Evolutionary conservation across 2,329 filamentous ascomycete species (phyloP).

Genomic region (Stagonosporopsis chrysanthemi): DNA sequence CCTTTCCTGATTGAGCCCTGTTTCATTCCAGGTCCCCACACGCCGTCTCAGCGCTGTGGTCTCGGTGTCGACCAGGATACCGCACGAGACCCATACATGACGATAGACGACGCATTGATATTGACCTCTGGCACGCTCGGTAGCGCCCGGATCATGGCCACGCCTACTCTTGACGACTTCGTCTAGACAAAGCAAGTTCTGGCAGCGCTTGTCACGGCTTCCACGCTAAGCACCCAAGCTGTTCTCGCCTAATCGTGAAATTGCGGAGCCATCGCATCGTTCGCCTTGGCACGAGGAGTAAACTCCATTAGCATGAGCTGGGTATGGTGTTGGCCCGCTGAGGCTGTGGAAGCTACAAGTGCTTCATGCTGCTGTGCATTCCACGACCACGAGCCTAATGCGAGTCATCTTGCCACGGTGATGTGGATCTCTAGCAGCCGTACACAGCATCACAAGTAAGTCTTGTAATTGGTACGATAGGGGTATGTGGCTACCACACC

Average conservation of each 20-base stretch:
- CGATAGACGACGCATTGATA: not conserved
- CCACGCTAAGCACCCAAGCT: not conserved
- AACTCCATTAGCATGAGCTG: constrained; percentile 1
- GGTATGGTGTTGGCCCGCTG: not conserved
- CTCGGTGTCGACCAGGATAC: constrained; percentile 21
- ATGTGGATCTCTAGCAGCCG: not conserved
- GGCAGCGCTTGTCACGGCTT: not conserved
- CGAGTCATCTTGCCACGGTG: constrained; percentile 9
- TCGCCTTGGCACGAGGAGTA: not conserved
- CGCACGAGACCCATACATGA: constrained; percentile 22
- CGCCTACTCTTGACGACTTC: constrained; percentile 1
- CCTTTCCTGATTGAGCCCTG: constrained; percentile 32
- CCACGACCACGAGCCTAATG: constrained; percentile 3
- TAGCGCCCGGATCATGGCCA: not conserved
- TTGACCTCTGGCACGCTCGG: not conserved
- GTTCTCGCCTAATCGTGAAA: not conserved
- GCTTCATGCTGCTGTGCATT: not conserved
- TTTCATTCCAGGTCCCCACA: constrained; percentile 11
- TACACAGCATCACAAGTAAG: not conserved
- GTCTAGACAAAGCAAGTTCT: not conserved
- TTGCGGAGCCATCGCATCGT: not conserved
- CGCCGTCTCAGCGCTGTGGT: constrained; percentile 18
- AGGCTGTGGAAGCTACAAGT: not conserved
- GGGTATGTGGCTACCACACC: not conserved
- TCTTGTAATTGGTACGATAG: not conserved